A percentile compares a stretch with the other conserved stretches of the same genome.
phyloP scores from a whole-genome alignment of 352 stramenopile species.

The Pythium aquatile region DNA sequence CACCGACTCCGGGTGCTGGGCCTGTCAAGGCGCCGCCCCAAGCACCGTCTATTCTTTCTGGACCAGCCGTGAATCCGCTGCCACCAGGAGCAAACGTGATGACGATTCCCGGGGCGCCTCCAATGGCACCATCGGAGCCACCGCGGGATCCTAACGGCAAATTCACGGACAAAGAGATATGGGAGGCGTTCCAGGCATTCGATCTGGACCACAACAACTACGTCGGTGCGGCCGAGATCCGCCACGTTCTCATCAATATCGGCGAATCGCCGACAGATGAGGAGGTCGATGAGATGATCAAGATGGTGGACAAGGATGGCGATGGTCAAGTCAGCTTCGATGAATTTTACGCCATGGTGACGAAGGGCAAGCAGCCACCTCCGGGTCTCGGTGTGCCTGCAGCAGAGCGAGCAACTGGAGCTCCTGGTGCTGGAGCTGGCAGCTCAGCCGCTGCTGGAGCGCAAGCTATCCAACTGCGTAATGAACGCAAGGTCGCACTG shows the following conservation, averaged over 20 bases:
- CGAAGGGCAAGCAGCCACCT: slow-evolving; percentile 90
- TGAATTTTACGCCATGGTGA: slow-evolving; percentile 96
- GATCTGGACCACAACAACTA: slow-evolving; percentile 97
- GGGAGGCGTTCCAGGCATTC: slow-evolving; percentile 92
- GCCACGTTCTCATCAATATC: slow-evolving; percentile 95
- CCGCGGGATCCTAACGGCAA: slow-evolving; percentile 92
- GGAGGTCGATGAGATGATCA: slow-evolving; percentile 97
- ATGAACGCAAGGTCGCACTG: slow-evolving; percentile 88
- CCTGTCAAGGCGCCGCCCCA: slow-evolving; percentile 50
- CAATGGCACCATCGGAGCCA: slow-evolving; percentile 64
- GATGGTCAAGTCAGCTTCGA: slow-evolving; percentile 94
- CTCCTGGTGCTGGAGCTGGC: slow-evolving; percentile 27
- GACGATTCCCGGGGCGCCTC: slow-evolving; percentile 45
- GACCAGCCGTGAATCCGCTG: slow-evolving; percentile 56
- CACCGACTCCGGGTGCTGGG: slow-evolving; percentile 30
- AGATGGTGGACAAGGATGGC: slow-evolving; percentile 94
- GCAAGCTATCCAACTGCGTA: slow-evolving; percentile 90
- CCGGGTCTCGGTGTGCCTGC: slow-evolving; percentile 68
- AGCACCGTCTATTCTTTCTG: slow-evolving; percentile 61
- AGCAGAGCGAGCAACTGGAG: slow-evolving; percentile 32
- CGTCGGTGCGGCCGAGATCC: slow-evolving; percentile 92
- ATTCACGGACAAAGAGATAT: slow-evolving; percentile 96
- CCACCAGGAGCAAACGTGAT: slow-evolving; percentile 56
- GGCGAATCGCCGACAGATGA: slow-evolving; percentile 94
- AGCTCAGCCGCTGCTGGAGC: slow-evolving; percentile 36